These are phyloP conservation scores for Suillus subalutaceus DNA, from an alignment of 768 basidiomycete species.

Conservation along the genomic window DNA sequence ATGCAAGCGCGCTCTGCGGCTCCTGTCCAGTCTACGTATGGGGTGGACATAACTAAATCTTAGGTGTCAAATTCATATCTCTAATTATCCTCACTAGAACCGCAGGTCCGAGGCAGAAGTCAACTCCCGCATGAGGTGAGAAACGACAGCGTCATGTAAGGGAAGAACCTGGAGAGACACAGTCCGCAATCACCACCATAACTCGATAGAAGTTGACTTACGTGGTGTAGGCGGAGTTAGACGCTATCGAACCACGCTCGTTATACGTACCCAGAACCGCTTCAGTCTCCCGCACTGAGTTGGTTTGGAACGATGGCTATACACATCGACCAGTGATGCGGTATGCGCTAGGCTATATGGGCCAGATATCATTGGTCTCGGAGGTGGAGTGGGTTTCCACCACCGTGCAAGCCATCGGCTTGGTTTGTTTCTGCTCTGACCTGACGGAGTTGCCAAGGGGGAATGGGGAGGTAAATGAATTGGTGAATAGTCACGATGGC, in stretches of 20 bases:
- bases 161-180: not conserved
- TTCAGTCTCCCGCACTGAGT: conserved; percentile 29
- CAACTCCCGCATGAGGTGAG: not conserved
- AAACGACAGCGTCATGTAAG: not conserved
- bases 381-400: conserved; percentile 27
- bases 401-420: conserved; percentile 30
- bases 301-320: conserved; percentile 19
- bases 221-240: conserved; percentile 1
- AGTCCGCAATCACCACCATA: not conserved
- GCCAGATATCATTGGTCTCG: conserved; percentile 34
- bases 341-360: conserved; percentile 33
- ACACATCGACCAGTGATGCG: conserved; percentile 35
- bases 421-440: conserved; percentile 11
- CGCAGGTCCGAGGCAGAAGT: conserved; percentile 4
- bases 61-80: conserved; percentile 3
- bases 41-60: not conserved
- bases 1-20: conserved; percentile 5
- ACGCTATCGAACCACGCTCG: conserved; percentile 22
- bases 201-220: not conserved
- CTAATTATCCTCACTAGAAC: not conserved
- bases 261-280: conserved; percentile 30
- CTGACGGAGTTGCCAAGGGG: conserved; percentile 17
- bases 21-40: not conserved
- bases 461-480: conserved; percentile 19
- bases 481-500: conserved; percentile 34